A percentile compares a stretch with the other conserved stretches of the same genome.
Evolutionary conservation across 2,329 filamentous ascomycete species (phyloP).

Genomic region (Basipetospora chlamydospora): DNA sequence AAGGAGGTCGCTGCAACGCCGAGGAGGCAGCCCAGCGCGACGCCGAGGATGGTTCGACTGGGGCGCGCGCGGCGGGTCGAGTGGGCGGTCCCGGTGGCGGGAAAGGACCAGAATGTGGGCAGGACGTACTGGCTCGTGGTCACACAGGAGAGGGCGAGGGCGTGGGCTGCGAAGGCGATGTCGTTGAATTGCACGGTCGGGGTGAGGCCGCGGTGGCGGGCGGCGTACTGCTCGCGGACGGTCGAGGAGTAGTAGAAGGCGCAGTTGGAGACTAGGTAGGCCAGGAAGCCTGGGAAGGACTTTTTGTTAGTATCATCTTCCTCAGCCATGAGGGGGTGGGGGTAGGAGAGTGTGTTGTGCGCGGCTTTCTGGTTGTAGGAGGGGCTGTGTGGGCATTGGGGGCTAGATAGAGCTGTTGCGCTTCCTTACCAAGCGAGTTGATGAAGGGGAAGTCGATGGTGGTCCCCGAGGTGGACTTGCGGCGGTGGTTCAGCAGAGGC

Average conservation of each 20-base stretch:
- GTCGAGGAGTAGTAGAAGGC: conserved; percentile 66
- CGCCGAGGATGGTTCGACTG: conserved; percentile 47
- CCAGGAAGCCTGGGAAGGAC: conserved; percentile 54
- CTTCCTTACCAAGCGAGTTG: conserved; percentile 44
- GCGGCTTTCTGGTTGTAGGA: too few relatives aligned
- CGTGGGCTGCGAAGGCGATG: conserved; percentile 74
- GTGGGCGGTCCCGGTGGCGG: conserved; percentile 37
- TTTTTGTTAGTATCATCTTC: too few relatives aligned
- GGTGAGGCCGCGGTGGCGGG: conserved; percentile 57
- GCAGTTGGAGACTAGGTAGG: conserved; percentile 61
- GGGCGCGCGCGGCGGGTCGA: conserved; percentile 40
- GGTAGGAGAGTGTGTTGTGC: too few relatives aligned
- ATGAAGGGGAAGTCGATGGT: conserved; percentile 77
- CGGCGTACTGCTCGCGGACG: conserved; percentile 71
- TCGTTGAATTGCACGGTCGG: conserved; percentile 87
- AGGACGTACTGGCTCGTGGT: conserved; percentile 67
- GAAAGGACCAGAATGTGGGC: conserved; percentile 68
- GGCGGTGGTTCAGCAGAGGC: conserved; percentile 61
- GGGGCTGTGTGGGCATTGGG: too few relatives aligned
- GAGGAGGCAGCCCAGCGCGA: conserved; percentile 54
- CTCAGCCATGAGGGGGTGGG: too few relatives aligned
- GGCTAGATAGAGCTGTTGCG: too few relatives aligned
- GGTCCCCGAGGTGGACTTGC: conserved; percentile 66
- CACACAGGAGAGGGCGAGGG: conserved; percentile 54
- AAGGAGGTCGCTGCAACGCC: conserved; percentile 39